Percentiles rank a stretch among this genome's conserved stretches.
These are phyloP conservation scores for Pseudonitzschia multiseries DNA, from an alignment of 108 stramenopile species.

Conservation along the genomic window DNA sequence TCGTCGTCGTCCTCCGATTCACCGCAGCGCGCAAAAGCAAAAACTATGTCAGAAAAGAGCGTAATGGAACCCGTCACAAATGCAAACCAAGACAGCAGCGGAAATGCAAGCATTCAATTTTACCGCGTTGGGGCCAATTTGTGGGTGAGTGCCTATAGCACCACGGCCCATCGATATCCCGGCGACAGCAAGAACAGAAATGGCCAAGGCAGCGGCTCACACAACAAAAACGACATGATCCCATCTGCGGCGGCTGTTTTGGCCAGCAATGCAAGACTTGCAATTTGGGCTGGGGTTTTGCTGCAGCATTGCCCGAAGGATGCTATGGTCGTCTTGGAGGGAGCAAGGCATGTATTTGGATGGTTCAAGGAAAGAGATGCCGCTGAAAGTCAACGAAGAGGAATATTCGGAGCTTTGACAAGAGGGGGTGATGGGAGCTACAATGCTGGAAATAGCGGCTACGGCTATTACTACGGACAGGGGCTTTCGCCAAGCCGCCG, in stretches of 20 bases:
- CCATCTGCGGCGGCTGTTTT: constrained; percentile 6
- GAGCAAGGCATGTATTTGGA: constrained; percentile 51
- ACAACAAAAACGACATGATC: constrained; percentile 11
- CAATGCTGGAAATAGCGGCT: constrained; percentile 1
- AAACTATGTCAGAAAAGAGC: background rate
- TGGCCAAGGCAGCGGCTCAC: background rate
- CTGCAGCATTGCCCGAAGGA: constrained; percentile 40
- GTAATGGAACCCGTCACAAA: too few relatives aligned
- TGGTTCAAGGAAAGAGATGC: constrained; percentile 43
- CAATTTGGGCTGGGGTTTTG: constrained; percentile 45
- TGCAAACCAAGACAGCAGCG: background rate
- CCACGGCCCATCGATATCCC: background rate
- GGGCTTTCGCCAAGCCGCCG: background rate
- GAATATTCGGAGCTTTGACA: background rate
- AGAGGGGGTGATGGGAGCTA: background rate
- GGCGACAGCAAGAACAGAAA: background rate
- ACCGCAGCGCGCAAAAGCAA: background rate
- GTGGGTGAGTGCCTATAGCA: constrained; percentile 22
- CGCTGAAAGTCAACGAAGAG: constrained; percentile 1
- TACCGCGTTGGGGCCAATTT: constrained; percentile 16
- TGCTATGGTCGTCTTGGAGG: constrained; percentile 33
- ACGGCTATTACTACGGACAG: constrained; percentile 9
- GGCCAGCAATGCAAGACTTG: constrained; percentile 22
- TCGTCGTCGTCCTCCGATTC: background rate
- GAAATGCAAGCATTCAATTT: background rate